Evolutionary conservation across 2,329 filamentous ascomycete genomes (phyloP).

Genomic region (Exophiala lecanii-corni): DNA sequence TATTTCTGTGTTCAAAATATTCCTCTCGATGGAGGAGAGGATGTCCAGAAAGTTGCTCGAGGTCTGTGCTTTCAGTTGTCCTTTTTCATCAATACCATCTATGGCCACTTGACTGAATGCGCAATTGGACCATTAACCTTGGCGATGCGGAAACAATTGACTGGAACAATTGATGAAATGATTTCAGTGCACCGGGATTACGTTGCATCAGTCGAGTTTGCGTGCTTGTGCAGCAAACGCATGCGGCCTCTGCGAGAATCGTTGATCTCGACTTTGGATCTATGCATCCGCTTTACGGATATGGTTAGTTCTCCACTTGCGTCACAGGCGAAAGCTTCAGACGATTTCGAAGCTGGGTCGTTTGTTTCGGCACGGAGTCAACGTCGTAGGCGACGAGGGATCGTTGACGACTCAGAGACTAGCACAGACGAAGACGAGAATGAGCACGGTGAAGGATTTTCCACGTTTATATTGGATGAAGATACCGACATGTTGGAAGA

Average conservation of each 20-base stretch:
- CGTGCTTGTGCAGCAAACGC: constrained; percentile 65
- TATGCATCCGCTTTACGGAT: constrained; percentile 66
- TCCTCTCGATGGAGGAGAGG: constrained; percentile 23
- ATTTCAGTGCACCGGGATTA: constrained; percentile 63
- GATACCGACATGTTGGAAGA: constrained; percentile 40
- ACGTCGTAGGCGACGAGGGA: constrained; percentile 8
- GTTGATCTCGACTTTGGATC: constrained; percentile 70
- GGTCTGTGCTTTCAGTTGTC: constrained; percentile 63
- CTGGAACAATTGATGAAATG: constrained; percentile 75
- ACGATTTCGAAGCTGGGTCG: constrained; percentile 16
- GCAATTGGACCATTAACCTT: constrained; percentile 60
- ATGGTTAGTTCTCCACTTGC: constrained; percentile 30
- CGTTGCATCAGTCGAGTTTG: constrained; percentile 57
- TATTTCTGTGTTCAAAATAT: constrained; percentile 34
- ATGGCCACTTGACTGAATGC: constrained; percentile 70
- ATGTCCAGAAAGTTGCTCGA: constrained; percentile 16
- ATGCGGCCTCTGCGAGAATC: constrained; percentile 67
- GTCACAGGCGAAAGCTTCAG: background rate
- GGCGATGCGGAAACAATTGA: constrained; percentile 55
- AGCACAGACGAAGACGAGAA: constrained; percentile 26
- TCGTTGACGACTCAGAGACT: constrained; percentile 4
- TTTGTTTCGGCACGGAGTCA: constrained; percentile 22
- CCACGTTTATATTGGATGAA: constrained; percentile 40
- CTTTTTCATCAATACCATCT: constrained; percentile 72
- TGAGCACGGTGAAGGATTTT: constrained; percentile 31